Percentiles rank a stretch among this genome's conserved stretches.
phyloP scores from a whole-genome alignment of 176 grass and related monocot genomes.

The Microstegium vimineum region DNA sequence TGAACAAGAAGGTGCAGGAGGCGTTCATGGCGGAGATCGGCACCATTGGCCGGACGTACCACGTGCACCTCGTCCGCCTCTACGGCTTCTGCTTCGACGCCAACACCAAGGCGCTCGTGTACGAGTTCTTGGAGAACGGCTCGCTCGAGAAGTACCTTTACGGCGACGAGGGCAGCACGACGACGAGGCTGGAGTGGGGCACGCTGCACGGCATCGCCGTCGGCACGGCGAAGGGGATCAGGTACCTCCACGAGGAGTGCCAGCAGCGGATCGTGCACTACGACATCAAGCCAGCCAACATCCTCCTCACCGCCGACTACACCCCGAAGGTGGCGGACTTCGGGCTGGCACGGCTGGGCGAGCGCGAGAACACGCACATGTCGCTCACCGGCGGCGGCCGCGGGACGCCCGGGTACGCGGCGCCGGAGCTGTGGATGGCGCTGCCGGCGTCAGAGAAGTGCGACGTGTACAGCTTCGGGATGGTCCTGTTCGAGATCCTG shows the following conservation, averaged over 20 bases:
- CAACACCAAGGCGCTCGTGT: conserved; percentile 56
- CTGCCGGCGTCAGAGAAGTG: conserved; percentile 58
- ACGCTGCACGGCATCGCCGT: conserved; percentile 51
- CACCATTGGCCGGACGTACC: conserved; percentile 66
- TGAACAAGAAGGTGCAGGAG: conserved; percentile 52
- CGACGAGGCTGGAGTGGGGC: conserved; percentile 26
- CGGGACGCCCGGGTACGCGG: conserved; percentile 57
- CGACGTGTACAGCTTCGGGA: conserved; percentile 56
- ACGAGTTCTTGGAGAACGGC: conserved; percentile 73
- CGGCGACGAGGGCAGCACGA: neutral
- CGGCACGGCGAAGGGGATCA: conserved; percentile 62
- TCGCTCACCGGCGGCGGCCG: conserved; percentile 48
- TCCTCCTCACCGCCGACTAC: conserved; percentile 43
- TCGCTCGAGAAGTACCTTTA: conserved; percentile 68
- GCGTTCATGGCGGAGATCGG: conserved; percentile 77
- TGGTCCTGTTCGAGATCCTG: conserved; percentile 55
- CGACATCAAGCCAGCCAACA: conserved; percentile 68
- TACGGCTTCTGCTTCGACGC: conserved; percentile 82
- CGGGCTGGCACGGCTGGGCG: conserved; percentile 45
- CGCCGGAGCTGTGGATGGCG: conserved; percentile 73
- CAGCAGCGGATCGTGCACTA: conserved; percentile 70
- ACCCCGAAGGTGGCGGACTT: conserved; percentile 68
- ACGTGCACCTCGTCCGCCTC: conserved; percentile 68
- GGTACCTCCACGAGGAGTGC: conserved; percentile 78
- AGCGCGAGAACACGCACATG: conserved; percentile 36